These are phyloP conservation scores for Wilcoxina mikolae DNA, from an alignment of 495 filamentous ascomycete genomes.

Conservation along the genomic window DNA sequence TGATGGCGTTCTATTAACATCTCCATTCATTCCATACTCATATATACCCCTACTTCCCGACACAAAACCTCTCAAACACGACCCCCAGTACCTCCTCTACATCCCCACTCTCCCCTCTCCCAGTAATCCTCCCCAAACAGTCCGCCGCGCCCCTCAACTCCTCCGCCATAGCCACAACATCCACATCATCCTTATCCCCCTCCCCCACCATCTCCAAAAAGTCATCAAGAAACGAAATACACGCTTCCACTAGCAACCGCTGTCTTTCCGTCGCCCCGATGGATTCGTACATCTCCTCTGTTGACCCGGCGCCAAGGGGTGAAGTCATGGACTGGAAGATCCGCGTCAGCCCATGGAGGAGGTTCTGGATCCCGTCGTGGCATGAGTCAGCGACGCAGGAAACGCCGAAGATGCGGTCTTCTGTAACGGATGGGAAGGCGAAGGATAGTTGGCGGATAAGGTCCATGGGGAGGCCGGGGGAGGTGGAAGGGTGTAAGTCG, in stretches of 20 bases:
- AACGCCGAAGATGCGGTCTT: conserved; percentile 43
- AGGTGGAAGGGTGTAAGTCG: conserved; percentile 39
- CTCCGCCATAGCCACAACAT: conserved; percentile 92
- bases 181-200: conserved; percentile 36
- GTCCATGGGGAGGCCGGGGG: conserved; percentile 15
- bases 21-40: neutral
- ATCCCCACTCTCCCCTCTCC: conserved; percentile 69
- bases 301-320: conserved; percentile 31
- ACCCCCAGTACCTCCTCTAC: conserved; percentile 95
- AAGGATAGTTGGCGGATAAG: conserved; percentile 13
- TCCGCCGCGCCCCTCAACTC: conserved; percentile 69
- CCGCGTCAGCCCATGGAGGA: conserved; percentile 49
- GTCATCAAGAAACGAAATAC: conserved; percentile 49
- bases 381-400: conserved; percentile 42
- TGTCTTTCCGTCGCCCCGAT: conserved; percentile 85
- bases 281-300: conserved; percentile 54
- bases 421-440: conserved; percentile 26
- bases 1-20: no score
- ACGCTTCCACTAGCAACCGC: conserved; percentile 60
- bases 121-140: conserved; percentile 70
- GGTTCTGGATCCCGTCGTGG: conserved; percentile 47
- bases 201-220: conserved; percentile 44
- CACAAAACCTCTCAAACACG: conserved; percentile 79
- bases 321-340: conserved; percentile 63
- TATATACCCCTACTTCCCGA: conserved; percentile 15